Percentiles rank a stretch among this genome's conserved stretches.
Evolutionary conservation across 768 basidiomycete genomes (phyloP).

Genomic region (Trametes gibbosa): DNA sequence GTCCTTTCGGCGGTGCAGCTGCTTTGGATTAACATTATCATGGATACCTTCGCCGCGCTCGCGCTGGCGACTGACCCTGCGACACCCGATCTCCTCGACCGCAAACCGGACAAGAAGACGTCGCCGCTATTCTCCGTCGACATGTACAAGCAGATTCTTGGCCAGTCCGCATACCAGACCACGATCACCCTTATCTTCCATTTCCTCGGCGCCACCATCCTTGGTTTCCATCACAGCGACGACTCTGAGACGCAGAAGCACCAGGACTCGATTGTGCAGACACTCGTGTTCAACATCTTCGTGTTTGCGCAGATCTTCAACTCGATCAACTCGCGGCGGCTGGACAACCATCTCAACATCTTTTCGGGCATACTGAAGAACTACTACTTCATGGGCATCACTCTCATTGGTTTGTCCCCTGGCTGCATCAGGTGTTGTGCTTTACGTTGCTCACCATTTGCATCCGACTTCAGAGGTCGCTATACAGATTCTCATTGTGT

Average conservation of each 20-base stretch:
- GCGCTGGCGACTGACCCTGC: slow-evolving; percentile 98
- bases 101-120: slow-evolving; percentile 87
- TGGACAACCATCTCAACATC: slow-evolving; percentile 85
- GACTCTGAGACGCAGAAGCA: slow-evolving; percentile 32
- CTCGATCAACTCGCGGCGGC: slow-evolving; percentile 84
- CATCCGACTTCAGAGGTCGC: slow-evolving; percentile 61
- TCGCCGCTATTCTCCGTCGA: slow-evolving; percentile 87
- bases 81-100: slow-evolving; percentile 70
- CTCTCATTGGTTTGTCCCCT: slow-evolving; percentile 62
- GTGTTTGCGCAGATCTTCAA: slow-evolving; percentile 98
- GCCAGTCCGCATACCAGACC: slow-evolving; percentile 88
- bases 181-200: slow-evolving; percentile 84
- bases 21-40: slow-evolving; percentile 98
- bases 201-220: slow-evolving; percentile 73
- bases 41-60: slow-evolving; percentile 98
- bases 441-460: neutral
- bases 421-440: neutral
- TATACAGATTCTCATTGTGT: slow-evolving; percentile 85
- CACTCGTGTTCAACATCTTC: slow-evolving; percentile 96
- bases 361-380: slow-evolving; percentile 82
- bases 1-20: slow-evolving; percentile 96
- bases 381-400: slow-evolving; percentile 81
- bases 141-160: slow-evolving; percentile 96
- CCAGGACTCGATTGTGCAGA: slow-evolving; percentile 57
- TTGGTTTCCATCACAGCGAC: slow-evolving; percentile 47